A percentile compares a stretch with the other conserved stretches of the same genome.
These are phyloP conservation scores for Cupressus sempervirens DNA, from an alignment of 75 land plant genomes.

Conservation along the genomic window DNA sequence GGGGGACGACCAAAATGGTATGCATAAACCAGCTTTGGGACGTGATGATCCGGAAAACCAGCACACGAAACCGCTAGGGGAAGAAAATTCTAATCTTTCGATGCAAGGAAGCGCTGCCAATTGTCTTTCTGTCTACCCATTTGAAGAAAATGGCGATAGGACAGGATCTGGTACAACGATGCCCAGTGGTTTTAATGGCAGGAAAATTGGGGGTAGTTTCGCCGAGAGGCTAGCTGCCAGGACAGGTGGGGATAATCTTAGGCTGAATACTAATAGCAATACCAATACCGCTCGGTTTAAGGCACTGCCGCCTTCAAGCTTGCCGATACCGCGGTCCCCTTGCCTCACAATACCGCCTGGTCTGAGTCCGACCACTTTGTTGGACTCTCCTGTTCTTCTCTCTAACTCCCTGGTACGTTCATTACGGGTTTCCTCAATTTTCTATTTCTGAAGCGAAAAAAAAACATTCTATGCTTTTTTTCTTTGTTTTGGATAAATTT, in stretches of 20 bases:
- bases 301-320: slow-evolving; percentile 70
- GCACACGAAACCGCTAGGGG: not conserved
- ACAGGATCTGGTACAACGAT: not conserved
- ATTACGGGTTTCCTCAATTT: not conserved
- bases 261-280: not conserved
- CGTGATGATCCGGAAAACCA: not conserved
- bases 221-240: slow-evolving; percentile 8
- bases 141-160: not conserved
- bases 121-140: not conserved
- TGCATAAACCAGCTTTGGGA: not conserved
- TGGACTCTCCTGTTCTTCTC: slow-evolving; percentile 86
- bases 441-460: not conserved
- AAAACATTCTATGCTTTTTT: not conserved
- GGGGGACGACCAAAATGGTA: not conserved
- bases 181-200: not conserved
- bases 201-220: not conserved
- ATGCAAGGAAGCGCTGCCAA: not conserved
- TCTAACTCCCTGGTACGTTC: slow-evolving; percentile 54
- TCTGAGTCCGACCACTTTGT: slow-evolving; percentile 70
- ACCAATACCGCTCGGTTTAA: slow-evolving; percentile 53
- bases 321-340: slow-evolving; percentile 61
- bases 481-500: not conserved
- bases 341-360: slow-evolving; percentile 78
- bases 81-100: not conserved
- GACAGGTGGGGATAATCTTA: not conserved